These are phyloP conservation scores for Ophiostoma himal-ulmi DNA, from an alignment of 2,329 filamentous ascomycete species.

Conservation along the genomic window DNA sequence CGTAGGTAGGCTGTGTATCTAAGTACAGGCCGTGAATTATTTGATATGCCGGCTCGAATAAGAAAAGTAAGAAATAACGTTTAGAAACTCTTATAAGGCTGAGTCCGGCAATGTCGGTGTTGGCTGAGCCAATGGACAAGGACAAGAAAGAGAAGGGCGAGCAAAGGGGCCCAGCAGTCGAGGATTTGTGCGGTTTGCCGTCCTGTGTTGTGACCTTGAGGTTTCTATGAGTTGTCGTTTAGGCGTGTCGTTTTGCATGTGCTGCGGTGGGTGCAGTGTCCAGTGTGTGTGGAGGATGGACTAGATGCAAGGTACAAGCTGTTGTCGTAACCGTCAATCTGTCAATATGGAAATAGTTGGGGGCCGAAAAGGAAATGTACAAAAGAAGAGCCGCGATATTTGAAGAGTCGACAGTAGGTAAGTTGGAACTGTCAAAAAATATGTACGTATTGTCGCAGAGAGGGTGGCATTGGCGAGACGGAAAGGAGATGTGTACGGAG, in stretches of 20 bases:
- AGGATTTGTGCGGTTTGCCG: background rate
- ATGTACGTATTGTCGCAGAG: background rate
- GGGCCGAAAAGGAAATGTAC: slow-evolving; percentile 1
- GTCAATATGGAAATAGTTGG: slow-evolving; percentile 5
- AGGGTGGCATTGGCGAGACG: background rate
- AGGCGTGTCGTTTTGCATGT: slow-evolving; percentile 10
- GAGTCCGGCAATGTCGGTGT: slow-evolving; percentile 5
- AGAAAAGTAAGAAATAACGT: background rate
- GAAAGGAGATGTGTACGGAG: background rate
- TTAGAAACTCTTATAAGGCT: slow-evolving; percentile 3
- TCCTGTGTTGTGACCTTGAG: background rate
- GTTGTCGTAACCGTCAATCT: slow-evolving; percentile 12
- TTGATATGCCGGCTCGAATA: slow-evolving; percentile 2
- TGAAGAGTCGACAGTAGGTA: background rate
- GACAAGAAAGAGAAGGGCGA: background rate
- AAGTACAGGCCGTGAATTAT: background rate
- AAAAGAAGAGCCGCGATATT: background rate
- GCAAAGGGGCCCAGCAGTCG: background rate
- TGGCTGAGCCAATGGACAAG: slow-evolving; percentile 1
- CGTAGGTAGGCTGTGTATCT: background rate
- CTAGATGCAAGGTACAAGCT: slow-evolving; percentile 12
- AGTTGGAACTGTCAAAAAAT: background rate
- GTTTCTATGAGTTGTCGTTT: background rate
- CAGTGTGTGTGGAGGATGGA: slow-evolving; percentile 14
- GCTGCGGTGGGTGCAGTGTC: slow-evolving; percentile 5